Evolutionary conservation across 129 eudicot genomes (phyloP).

Genomic region (Artemisia tridentata): DNA sequence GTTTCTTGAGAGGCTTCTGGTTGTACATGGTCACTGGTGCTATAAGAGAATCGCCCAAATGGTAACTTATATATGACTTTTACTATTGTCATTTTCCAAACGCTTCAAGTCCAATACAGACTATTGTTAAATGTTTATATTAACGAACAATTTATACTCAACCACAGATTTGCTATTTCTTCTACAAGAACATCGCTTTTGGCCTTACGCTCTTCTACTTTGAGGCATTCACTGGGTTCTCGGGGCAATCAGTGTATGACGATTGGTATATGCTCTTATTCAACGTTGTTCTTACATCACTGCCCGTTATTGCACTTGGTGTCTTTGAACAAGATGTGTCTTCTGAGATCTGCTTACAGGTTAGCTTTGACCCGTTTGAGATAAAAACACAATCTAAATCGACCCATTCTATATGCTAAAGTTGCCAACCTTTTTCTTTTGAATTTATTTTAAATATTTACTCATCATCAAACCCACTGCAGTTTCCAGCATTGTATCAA

Average conservation of each 20-base stretch:
- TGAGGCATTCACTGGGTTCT: constrained; percentile 93
- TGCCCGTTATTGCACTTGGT: constrained; percentile 94
- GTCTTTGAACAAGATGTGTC: constrained; percentile 98
- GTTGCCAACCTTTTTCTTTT: neutral
- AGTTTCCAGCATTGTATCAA: constrained; percentile 95
- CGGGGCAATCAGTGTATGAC: constrained; percentile 95
- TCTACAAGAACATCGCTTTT: constrained; percentile 96
- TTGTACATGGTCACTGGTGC: constrained; percentile 99
- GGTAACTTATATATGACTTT: constrained; percentile 40
- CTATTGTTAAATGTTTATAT: too few relatives aligned
- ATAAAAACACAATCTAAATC: too few relatives aligned
- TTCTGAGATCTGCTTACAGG: constrained; percentile 95
- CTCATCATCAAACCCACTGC: constrained; percentile 23
- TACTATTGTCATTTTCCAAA: neutral
- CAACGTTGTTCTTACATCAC: constrained; percentile 90
- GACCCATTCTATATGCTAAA: neutral
- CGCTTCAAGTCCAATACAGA: too few relatives aligned
- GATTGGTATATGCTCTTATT: constrained; percentile 93
- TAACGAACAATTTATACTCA: constrained; percentile 10
- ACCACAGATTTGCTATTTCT: constrained; percentile 86
- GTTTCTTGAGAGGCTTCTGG: constrained; percentile 89
- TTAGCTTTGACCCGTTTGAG: constrained; percentile 18
- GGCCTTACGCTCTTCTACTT: constrained; percentile 98
- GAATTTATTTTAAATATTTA: neutral
- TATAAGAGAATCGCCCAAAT: constrained; percentile 98